Evolutionary conservation across 345 rosid genomes (phyloP), one percentile per base, ranked within the genome.

Genomic region (Pugionium cornutum): DNA sequence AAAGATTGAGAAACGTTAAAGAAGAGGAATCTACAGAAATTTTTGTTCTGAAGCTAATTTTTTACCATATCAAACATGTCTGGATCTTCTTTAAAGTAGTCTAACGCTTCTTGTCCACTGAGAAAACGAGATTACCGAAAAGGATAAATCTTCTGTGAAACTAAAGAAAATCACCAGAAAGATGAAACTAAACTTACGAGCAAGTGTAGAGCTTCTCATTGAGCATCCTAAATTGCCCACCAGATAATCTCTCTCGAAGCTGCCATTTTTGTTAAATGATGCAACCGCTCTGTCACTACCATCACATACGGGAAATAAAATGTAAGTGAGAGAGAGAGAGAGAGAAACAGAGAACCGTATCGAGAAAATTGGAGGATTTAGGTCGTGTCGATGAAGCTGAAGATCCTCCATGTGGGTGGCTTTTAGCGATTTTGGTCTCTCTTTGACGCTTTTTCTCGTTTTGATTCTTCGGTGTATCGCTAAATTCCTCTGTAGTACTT

Each of bases 181-280:
- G 1, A 7, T 18, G 32, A 9, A 9, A 1, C 3, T 3, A 11
- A 28, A 45, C 67, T 40, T 54, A 92, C 97, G 95, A 83, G 96
- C 96, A 86, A 77, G 94, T 86, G 76, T 86, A 89, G 30, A 89
- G 85, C 80, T 83, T 89, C 73, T 86, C 96, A 67, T 89, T 89
- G 55, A 89, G 69, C 96, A 86, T 84, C 75, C 96, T 82, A 64
- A 89, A 89, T 64, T 89, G 91, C 0, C 94, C 96, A 5, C 90
- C 96, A 1, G 35, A 58, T 53, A 53, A 31, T 36, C 9, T 53
- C 10, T 53, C 49, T 4, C 49, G 26, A 45, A 45, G 49, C 49
- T 37, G 41, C 41, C 2, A 37, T 3, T 37, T 1, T 3, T 37
- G 41, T 18, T 18, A 18, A 18, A 18, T 18, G 18, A 18, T 18